These are phyloP conservation scores for Coemansia sp. DNA, from an alignment of 192 early-diverging fungal species.

Conservation along the genomic window DNA sequence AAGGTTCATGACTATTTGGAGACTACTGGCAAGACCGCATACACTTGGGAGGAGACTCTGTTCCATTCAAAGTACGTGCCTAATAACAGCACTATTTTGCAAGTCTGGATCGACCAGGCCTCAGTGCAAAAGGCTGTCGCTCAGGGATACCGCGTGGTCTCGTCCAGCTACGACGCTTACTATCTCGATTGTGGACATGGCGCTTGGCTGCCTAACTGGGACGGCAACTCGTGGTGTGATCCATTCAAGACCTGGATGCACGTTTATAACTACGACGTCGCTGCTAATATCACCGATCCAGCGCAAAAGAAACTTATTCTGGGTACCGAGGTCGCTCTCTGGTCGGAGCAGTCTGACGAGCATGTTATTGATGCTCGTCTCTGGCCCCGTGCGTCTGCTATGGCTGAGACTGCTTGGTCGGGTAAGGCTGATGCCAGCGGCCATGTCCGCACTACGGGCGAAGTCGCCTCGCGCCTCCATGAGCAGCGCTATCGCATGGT, in stretches of 20 bases:
- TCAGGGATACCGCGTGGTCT: constrained; percentile 66
- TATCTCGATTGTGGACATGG: constrained; percentile 81
- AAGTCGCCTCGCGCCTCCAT: constrained; percentile 67
- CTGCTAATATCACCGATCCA: constrained; percentile 57
- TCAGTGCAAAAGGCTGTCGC: constrained; percentile 59
- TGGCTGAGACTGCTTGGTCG: constrained; percentile 73
- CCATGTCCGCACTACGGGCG: constrained; percentile 59
- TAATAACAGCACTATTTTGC: constrained; percentile 63
- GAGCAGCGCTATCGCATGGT: constrained; percentile 75
- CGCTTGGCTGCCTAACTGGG: constrained; percentile 69
- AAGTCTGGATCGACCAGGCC: constrained; percentile 67
- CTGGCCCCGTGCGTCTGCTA: constrained; percentile 73
- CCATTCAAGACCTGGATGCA: constrained; percentile 78
- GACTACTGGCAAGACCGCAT: constrained; percentile 60
- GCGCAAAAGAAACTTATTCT: constrained; percentile 61
- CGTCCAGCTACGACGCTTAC: constrained; percentile 60
- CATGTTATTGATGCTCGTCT: constrained; percentile 62
- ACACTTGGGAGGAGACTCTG: constrained; percentile 83
- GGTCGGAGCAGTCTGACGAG: constrained; percentile 72
- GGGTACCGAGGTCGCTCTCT: constrained; percentile 68
- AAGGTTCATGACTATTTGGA: constrained; percentile 60
- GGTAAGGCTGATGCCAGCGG: constrained; percentile 61
- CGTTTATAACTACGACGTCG: constrained; percentile 67
- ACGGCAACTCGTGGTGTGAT: constrained; percentile 72
- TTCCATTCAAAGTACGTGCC: constrained; percentile 57